Percentiles rank a stretch among this genome's conserved stretches.
phyloP scores from a whole-genome alignment of 164 flowering plant genomes.

The Hamamelis virginiana region DNA sequence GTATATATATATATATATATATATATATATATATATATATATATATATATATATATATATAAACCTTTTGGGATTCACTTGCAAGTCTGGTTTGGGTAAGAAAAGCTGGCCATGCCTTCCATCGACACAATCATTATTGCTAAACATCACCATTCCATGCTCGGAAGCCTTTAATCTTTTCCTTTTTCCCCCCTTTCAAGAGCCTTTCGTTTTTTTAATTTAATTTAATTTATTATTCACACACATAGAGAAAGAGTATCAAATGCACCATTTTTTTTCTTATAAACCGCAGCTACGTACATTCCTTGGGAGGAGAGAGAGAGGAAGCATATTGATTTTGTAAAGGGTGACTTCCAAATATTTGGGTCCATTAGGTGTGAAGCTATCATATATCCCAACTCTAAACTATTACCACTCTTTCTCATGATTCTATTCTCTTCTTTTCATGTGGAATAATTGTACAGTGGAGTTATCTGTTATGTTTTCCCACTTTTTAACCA shows the following conservation, averaged over 20 bases:
- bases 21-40: too few relatives aligned
- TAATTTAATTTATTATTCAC: background rate
- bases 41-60: too few relatives aligned
- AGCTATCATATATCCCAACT: slow-evolving; percentile 3
- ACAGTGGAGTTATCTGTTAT: slow-evolving; percentile 19
- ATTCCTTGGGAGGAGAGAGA: background rate
- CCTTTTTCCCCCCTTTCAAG: slow-evolving; percentile 18
- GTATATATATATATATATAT: too few relatives aligned
- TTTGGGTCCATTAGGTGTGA: background rate
- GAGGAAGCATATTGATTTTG: background rate
- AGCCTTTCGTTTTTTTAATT: slow-evolving; percentile 11
- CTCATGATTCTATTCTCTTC: slow-evolving; percentile 44
- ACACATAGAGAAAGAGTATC: slow-evolving; percentile 11
- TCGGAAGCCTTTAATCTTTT: slow-evolving; percentile 17
- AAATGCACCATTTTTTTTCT: background rate
- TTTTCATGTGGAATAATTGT: slow-evolving; percentile 31
- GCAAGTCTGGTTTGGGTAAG: slow-evolving; percentile 3
- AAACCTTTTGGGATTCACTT: slow-evolving; percentile 17
- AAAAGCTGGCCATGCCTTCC: slow-evolving; percentile 34
- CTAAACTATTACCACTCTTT: slow-evolving; percentile 22
- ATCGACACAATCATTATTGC: slow-evolving; percentile 56
- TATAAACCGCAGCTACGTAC: too few relatives aligned
- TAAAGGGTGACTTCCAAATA: background rate
- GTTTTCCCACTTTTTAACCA: slow-evolving; percentile 24
- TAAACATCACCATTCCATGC: slow-evolving; percentile 30